Percentiles rank a stretch among this genome's conserved stretches.
phyloP scores from a whole-genome alignment of 169 alveolate genomes.

The Plasmodium inui region DNA sequence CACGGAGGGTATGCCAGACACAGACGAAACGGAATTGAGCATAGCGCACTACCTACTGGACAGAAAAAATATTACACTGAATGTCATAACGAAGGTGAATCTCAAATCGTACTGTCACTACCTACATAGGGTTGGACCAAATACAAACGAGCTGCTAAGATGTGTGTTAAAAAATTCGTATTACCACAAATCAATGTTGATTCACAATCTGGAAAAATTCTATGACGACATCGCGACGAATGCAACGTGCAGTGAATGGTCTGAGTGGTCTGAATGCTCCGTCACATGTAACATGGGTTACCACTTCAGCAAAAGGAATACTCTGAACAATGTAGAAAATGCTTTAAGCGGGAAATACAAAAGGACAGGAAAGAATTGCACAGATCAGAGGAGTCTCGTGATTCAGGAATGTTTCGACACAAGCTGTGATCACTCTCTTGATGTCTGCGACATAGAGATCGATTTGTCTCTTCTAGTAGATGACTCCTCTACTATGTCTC shows the following conservation, averaged over 20 bases:
- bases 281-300: constrained; percentile 43
- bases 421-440: constrained; percentile 66
- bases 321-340: background rate
- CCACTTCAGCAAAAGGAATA: constrained; percentile 3
- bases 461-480: constrained; percentile 39
- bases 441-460: constrained; percentile 22
- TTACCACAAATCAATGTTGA: background rate
- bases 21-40: constrained; percentile 1
- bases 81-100: constrained; percentile 16
- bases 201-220: background rate
- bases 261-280: constrained; percentile 43
- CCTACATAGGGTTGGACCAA: constrained; percentile 38
- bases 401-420: constrained; percentile 39
- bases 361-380: constrained; percentile 64
- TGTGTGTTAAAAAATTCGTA: constrained; percentile 45
- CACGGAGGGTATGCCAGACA: constrained; percentile 15
- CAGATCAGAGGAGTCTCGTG: constrained; percentile 20
- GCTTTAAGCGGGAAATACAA: constrained; percentile 27
- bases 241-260: constrained; percentile 66
- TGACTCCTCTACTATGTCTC: constrained; percentile 31
- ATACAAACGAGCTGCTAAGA: constrained; percentile 63
- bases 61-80: constrained; percentile 43
- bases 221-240: constrained; percentile 49
- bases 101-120: constrained; percentile 34
- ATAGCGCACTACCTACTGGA: constrained; percentile 25